Percentiles rank a stretch among this genome's conserved stretches.
Evolutionary conservation across 108 stramenopile species (phyloP).

Genomic region (Parmales sp.): DNA sequence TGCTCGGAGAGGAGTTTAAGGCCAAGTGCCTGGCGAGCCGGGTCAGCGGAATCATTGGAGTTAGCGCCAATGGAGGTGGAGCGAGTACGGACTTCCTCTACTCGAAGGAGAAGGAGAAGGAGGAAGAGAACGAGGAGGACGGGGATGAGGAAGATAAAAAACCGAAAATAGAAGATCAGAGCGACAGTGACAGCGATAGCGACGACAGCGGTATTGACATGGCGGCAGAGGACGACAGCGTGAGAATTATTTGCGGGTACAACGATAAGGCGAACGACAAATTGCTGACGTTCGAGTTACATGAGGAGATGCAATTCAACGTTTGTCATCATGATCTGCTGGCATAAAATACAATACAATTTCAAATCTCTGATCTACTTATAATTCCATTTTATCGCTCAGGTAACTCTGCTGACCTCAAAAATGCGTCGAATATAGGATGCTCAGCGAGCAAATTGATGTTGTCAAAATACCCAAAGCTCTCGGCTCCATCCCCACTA

Average conservation of each 20-base stretch:
- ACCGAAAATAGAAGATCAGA: too few species aligned
- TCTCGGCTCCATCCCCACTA: not conserved
- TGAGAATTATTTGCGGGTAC: not conserved
- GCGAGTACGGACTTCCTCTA: too few species aligned
- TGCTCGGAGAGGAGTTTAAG: not conserved
- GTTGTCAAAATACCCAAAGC: not conserved
- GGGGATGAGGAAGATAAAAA: not conserved
- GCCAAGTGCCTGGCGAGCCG: not conserved
- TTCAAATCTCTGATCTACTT: too few species aligned
- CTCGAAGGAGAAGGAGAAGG: not conserved
- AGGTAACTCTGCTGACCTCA: not conserved
- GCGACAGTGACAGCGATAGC: not conserved
- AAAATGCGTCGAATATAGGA: not conserved
- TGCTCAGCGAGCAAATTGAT: not conserved
- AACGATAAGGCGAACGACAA: too few species aligned
- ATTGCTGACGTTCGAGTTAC: too few species aligned
- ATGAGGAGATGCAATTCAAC: too few species aligned
- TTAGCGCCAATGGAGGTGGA: not conserved
- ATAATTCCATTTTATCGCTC: too few species aligned
- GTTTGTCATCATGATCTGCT: too few species aligned
- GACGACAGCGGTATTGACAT: conserved; percentile 1
- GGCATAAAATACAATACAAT: too few species aligned
- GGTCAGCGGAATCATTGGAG: not conserved
- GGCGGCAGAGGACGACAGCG: not conserved
- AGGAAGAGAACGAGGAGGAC: not conserved